Evolutionary conservation across 78 protist species (phyloP).

Genomic region (Speleostelium caveatum): DNA sequence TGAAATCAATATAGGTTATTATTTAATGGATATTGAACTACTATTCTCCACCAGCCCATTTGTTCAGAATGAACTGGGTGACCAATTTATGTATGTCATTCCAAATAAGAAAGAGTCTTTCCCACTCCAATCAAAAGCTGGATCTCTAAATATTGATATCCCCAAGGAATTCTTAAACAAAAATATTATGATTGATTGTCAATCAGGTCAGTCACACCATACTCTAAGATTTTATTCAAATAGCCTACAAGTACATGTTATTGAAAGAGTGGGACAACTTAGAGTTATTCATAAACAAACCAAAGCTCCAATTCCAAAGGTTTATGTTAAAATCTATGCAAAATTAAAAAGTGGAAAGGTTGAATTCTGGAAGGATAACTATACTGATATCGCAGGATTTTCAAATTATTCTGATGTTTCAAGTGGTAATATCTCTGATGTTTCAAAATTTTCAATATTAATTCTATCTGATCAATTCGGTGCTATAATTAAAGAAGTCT

Average conservation of each 20-base stretch:
- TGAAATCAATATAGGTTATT: constrained; percentile 52
- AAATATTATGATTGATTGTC: constrained; percentile 42
- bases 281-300: constrained; percentile 40
- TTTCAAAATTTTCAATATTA: constrained; percentile 59
- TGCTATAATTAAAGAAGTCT: constrained; percentile 62
- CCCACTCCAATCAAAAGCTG: constrained; percentile 23
- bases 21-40: constrained; percentile 74
- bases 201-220: constrained; percentile 30
- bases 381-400: constrained; percentile 73
- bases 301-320: constrained; percentile 47
- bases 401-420: constrained; percentile 61
- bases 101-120: constrained; percentile 69
- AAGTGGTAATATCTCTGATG: constrained; percentile 46
- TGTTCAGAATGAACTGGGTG: constrained; percentile 74
- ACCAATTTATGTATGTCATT: constrained; percentile 67
- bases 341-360: constrained; percentile 22
- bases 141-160: constrained; percentile 17
- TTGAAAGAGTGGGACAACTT: constrained; percentile 66
- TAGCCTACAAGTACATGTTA: constrained; percentile 34
- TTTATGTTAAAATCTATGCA: constrained; percentile 62
- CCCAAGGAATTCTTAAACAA: constrained; percentile 60
- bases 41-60: constrained; percentile 76
- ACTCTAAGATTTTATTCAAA: constrained; percentile 51
- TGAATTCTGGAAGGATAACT: constrained; percentile 76
- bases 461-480: constrained; percentile 55